Conservation (phyloP, 108 stramenopile genomes). For the Pseudonitzschia delicatissima region DNA sequence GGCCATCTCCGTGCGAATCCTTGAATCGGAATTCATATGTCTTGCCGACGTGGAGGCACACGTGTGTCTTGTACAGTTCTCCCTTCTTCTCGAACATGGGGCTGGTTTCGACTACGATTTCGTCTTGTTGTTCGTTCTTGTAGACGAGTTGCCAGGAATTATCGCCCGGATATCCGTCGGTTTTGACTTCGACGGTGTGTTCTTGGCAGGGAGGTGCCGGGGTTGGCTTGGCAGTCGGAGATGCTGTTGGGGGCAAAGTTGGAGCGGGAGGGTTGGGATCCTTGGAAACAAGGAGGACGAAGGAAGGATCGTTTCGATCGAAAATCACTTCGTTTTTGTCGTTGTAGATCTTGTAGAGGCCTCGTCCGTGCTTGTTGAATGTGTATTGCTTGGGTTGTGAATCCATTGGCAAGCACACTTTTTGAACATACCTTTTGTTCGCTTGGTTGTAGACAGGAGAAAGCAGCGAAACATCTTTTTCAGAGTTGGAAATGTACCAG, state of each 20-base stretch:
- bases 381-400: no score
- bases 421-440: background rate
- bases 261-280: background rate
- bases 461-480: no score
- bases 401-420: no score
- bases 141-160: background rate
- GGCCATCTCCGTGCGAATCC: background rate
- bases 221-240: background rate
- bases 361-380: no score
- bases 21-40: background rate
- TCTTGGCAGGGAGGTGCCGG: background rate
- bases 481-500: no score
- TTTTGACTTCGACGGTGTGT: background rate
- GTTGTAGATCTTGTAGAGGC: no score
- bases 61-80: background rate
- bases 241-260: background rate
- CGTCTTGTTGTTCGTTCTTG: background rate
- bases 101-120: background rate
- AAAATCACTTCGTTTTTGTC: no score
- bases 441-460: background rate
- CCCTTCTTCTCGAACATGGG: background rate
- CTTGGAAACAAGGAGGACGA: no score
- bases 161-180: background rate
- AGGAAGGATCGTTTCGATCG: no score
- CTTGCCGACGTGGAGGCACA: background rate